These are phyloP conservation scores for Teunomyces kruisii DNA, from an alignment of 805 yeast species.

Conservation along the genomic window DNA sequence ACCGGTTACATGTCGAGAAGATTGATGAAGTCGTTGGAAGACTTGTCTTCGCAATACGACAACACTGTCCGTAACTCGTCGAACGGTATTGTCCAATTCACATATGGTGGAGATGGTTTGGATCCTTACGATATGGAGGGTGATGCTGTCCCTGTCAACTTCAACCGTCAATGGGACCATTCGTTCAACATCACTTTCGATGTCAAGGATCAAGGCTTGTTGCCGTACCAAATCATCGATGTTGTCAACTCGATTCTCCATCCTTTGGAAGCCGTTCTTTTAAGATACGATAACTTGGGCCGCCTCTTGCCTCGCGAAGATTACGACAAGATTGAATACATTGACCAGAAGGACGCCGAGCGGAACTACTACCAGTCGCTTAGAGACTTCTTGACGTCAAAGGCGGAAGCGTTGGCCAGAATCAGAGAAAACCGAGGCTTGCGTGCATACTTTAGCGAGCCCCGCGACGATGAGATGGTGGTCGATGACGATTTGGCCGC, in stretches of 20 bases:
- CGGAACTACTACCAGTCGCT: conserved; percentile 80
- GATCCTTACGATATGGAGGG: conserved; percentile 99
- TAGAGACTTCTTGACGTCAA: conserved; percentile 56
- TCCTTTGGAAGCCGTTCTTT: conserved; percentile 60
- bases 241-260: conserved; percentile 53
- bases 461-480: conserved; percentile 31
- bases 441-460: conserved; percentile 39
- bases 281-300: conserved; percentile 76
- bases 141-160: conserved; percentile 94
- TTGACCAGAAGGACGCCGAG: conserved; percentile 86
- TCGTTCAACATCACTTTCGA: conserved; percentile 71
- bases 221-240: conserved; percentile 68
- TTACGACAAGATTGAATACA: conserved; percentile 54
- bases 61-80: conserved; percentile 92
- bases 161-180: conserved; percentile 93
- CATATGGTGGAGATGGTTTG: conserved; percentile 97
- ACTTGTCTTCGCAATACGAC: conserved; percentile 89
- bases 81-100: conserved; percentile 95
- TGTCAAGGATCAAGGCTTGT: conserved; percentile 51
- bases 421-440: conserved; percentile 57
- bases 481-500: conserved; percentile 28
- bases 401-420: conserved; percentile 56
- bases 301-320: conserved; percentile 45
- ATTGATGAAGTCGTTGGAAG: conserved; percentile 96
- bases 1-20: conserved; percentile 99